Percentiles rank a stretch among this genome's conserved stretches.
Conservation (phyloP, 2,329 filamentous ascomycete genomes). For the Colletotrichum theobromicola region DNA sequence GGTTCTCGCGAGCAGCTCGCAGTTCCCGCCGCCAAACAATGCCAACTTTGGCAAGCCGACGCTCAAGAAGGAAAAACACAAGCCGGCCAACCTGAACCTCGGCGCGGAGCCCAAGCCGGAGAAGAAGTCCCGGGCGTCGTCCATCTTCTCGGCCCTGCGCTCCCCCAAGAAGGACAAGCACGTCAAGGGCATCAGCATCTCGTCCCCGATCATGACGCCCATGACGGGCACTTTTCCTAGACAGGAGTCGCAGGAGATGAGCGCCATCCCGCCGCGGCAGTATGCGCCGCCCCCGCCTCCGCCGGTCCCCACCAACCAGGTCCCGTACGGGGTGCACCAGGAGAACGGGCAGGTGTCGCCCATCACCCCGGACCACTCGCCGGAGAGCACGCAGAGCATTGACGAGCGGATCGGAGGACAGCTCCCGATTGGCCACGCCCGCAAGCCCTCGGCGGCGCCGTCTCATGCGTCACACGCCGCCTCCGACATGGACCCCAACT, state of each 20-base stretch:
- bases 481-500: constrained; percentile 53
- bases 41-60: constrained; percentile 31
- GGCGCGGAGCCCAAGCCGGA: constrained; percentile 43
- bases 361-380: constrained; percentile 52
- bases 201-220: constrained; percentile 70
- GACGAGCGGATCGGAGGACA: constrained; percentile 59
- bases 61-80: constrained; percentile 51
- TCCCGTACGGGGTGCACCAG: constrained; percentile 37
- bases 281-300: constrained; percentile 64
- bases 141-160: constrained; percentile 64
- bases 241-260: constrained; percentile 62
- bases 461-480: constrained; percentile 12
- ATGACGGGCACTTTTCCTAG: constrained; percentile 64
- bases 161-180: constrained; percentile 63
- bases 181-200: constrained; percentile 61
- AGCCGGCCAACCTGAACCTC: constrained; percentile 57
- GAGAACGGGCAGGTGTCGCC: constrained; percentile 43
- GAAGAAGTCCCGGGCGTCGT: constrained; percentile 61
- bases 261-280: constrained; percentile 60
- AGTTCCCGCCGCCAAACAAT: constrained; percentile 30
- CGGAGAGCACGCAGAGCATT: constrained; percentile 56
- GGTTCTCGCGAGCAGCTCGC: constrained; percentile 32
- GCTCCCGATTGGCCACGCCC: constrained; percentile 36
- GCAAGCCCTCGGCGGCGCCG: constrained; percentile 40
- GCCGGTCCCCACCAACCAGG: constrained; percentile 56